Percentiles rank a stretch among this genome's conserved stretches.
These are phyloP conservation scores for Paramecium sexaurelia DNA, from an alignment of 73 alveolate species.

Conservation along the genomic window DNA sequence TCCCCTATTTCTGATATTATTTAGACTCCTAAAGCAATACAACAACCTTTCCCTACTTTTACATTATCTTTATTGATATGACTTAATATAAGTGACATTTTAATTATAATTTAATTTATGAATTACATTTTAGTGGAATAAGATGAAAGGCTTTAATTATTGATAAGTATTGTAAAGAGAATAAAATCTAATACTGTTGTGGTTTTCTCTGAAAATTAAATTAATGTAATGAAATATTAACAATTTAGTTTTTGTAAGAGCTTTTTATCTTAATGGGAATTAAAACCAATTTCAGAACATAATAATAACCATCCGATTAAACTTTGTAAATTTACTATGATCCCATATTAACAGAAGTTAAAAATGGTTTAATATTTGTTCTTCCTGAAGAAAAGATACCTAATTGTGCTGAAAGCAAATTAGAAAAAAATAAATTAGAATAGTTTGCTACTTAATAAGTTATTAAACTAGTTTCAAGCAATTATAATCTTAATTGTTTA, in stretches of 20 bases:
- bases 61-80: slow-evolving; percentile 21
- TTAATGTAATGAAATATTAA: background rate
- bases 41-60: slow-evolving; percentile 9
- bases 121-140: background rate
- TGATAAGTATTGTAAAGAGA: background rate
- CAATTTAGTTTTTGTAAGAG: background rate
- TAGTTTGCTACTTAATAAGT: background rate
- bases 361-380: background rate
- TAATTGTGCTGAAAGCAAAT: background rate
- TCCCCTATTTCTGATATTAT: slow-evolving; percentile 20
- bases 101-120: slow-evolving; percentile 27
- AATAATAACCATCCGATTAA: background rate
- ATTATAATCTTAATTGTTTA: slow-evolving; percentile 7
- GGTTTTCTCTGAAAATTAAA: slow-evolving; percentile 2
- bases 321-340: background rate
- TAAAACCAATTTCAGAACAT: background rate
- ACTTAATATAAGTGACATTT: background rate
- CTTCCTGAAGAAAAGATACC: background rate
- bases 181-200: background rate
- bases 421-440: background rate
- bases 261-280: background rate
- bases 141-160: slow-evolving; percentile 14
- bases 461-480: background rate
- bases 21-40: background rate
- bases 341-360: background rate